Base-by-base conservation (phyloP, 345 rosid genomes). In the Microcos paniculata region DNA sequence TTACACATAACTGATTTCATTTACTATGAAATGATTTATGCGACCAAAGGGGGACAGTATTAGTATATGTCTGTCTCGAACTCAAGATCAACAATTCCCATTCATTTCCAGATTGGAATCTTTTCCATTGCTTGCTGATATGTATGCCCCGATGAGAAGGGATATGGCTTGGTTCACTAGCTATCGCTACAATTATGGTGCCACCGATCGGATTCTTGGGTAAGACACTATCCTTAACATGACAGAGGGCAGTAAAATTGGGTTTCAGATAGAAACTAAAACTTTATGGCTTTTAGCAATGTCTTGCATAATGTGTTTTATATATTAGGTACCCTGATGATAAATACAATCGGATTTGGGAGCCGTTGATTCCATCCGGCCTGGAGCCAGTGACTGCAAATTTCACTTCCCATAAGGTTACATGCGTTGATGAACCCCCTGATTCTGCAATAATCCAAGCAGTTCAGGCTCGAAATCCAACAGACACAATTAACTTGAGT, bases 51-150 rank as follows among this genome's bases (percentile, higher is more conserved):
- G 23, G 59, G 21, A 69, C 2, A 31, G 23, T 3, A 28, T 65
- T 14, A 78, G 55, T 2, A 38, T 80, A n/a, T 85, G 86, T 15
- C 63, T 81, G 33, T 70, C 53, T 21, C 63, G 69, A 23, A 74
- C 55, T 4, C 72, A 35, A 26, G 42, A 46, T 28, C 45, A 78
- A 7, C 76, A 42, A 4, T 53, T 70, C 48, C 83, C 84, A 6
- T 85, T 85, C 65, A 80, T 82, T 53, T 78, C 82, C 10, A 62
- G 71, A 15, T 71, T 83, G 57, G 83, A 85, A 71, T 72, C 81
- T 16, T 48, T 16, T 9, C n/a, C 51, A 14, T 16, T 67, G 71
- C 13, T 3, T 0, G 48, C 24, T 18, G 23, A 45, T 8, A 62
- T 43, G 40, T 85, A 85, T 6, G 19, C 49, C 11, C 26, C 73